Evolutionary conservation across 2,329 filamentous ascomycete genomes (phyloP), one percentile per base, ranked within the genome.

Genomic region (Ilyonectria mors-panacis): DNA sequence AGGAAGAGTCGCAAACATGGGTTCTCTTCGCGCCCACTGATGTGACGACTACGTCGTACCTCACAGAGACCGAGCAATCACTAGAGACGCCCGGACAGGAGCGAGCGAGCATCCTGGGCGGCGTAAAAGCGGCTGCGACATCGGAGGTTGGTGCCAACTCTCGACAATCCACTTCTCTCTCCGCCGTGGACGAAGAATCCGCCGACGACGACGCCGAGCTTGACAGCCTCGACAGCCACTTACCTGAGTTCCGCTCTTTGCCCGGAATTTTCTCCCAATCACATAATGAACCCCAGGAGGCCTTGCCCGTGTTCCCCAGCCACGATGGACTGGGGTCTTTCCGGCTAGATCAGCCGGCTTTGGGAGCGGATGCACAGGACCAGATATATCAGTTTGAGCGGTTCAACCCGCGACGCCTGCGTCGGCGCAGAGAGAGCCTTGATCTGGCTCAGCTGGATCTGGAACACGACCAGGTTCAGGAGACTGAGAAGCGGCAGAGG

Each of bases 281-380:
- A 8, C 73, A 75, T 19, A 66, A 70, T 8, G 75, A 70, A 4
- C 71, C 69, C 13, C 76, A 78, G 19, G 89, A 88, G 70, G 84
- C 89, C 21, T 85, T 87, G 19, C 90, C 93, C 0, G 89, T 97
- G 2, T 87, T 99, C n/a, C 96, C 96, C 0, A 89, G 91, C 1
- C 96, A 99, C 77, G 95, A 99, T 84, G 96, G 96, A 2, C 82
- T 98, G 51, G 96, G 96, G 5, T 93, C 92, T 7, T 99, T 99
- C 79, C 89, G 85, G 80, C 67, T 93, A 77, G 78, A 93, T 82
- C 77, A 89, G 71, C 82, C 87, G 78, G 77, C 84, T 68, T 77
- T 87, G 71, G 84, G 84, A 2, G 76, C 81, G 1, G 87, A 89
- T 48, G 86, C 94, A 23, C 94, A 97, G 77, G 92, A 97, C 68